Evolutionary conservation across 1,284 basidiomycete genomes (phyloP), one percentile per base, ranked within the genome.

Genomic region (Ceratobasidium sp.): DNA sequence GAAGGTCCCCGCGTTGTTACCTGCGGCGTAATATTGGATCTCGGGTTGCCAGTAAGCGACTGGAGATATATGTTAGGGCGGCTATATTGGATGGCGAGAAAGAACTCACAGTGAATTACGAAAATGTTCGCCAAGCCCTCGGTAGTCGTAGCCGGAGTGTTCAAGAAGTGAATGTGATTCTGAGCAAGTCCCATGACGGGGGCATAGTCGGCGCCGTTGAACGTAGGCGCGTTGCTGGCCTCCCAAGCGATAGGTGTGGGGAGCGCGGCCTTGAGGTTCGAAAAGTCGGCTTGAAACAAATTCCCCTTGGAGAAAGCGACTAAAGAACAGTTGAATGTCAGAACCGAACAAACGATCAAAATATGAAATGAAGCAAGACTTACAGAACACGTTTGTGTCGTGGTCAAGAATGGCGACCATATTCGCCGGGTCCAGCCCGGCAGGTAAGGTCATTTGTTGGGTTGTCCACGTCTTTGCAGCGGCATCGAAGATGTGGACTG

Each of bases 381-480:
- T 76, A 89, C 89, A 94, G 83, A 95, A 89, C 74, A 90, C 87
- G 75, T 95, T 94, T 66, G 94, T 96, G 81, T 96, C 94, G 77
- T 95, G 94, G 82, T 96, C 94, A 47, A 96, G 86, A 74, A 95
- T 88, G 32, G 91, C 84, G 32, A 82, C 82, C 77, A 87, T 89
- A 38, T 84, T 84, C 0, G 83, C 79, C 1, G 86, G 83, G 79
- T 92, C 87, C 77, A 91, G 88, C 74, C 85, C 86, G 23, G 30
- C 54, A 11, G 46, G 62, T 18, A 85, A 82, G 13, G 80, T 75
- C 16, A 73, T 74, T 38, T 73, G 54, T 77, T 93, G 91, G 1
- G 84, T 88, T 7, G 88, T 84, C 91, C 91, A 93, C 1, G 88
- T 85, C 75, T 88, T 87, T 47, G 83, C 35, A 30, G 82, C 77